Conservation (phyloP, 306 rosid genomes). For the Sicyos baderoa region DNA sequence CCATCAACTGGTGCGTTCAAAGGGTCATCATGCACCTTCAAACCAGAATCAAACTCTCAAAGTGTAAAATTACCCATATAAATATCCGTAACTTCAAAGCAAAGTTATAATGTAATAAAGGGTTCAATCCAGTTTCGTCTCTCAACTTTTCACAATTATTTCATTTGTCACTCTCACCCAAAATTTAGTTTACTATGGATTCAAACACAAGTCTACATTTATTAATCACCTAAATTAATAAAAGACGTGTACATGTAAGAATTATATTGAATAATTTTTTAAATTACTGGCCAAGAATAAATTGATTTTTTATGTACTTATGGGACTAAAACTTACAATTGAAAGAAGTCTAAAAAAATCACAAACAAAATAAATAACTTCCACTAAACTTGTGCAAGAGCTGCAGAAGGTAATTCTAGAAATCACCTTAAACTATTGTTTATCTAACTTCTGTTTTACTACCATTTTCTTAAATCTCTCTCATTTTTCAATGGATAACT, state of each 20-base stretch:
- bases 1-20: conserved; percentile 90
- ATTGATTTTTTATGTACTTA: neutral
- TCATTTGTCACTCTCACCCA: neutral
- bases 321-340: neutral
- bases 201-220: neutral
- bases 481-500: neutral
- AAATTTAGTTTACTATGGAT: neutral
- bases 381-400: neutral
- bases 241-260: neutral
- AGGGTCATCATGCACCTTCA: conserved; percentile 92
- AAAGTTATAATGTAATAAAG: neutral
- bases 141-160: neutral
- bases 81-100: neutral
- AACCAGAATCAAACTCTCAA: conserved; percentile 20
- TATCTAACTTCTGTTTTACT: neutral
- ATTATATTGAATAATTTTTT: neutral
- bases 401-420: neutral
- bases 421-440: neutral
- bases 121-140: neutral
- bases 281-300: neutral
- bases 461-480: neutral
- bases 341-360: neutral
- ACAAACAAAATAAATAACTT: neutral
- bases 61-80: neutral
- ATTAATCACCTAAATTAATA: neutral